A percentile compares a stretch with the other conserved stretches of the same genome.
These are phyloP conservation scores for Cryptosporidium meleagridis DNA, from an alignment of 169 alveolate species.

Conservation along the genomic window DNA sequence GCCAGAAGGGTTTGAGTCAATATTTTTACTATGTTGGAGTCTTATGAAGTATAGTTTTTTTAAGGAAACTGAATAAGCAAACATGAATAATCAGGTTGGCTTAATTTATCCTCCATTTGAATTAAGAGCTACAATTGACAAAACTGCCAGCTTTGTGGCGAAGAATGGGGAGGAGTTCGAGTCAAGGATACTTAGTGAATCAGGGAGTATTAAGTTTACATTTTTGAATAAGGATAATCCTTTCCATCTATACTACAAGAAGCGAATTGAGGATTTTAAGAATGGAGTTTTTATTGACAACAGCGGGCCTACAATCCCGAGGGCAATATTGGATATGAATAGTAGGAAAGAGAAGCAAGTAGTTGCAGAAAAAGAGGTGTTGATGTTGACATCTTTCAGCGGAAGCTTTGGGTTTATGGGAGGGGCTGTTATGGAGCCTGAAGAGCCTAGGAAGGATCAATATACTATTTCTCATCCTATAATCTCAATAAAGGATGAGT, in stretches of 20 bases:
- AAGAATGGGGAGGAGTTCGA: slow-evolving; percentile 91
- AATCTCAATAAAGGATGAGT: slow-evolving; percentile 86
- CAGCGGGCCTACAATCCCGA: slow-evolving; percentile 78
- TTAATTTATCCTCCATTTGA: slow-evolving; percentile 90
- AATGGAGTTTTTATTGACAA: slow-evolving; percentile 80
- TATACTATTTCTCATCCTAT: slow-evolving; percentile 82
- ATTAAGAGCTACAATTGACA: slow-evolving; percentile 87
- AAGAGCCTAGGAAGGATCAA: slow-evolving; percentile 77
- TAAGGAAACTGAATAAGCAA: too few species aligned
- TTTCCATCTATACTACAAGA: slow-evolving; percentile 85
- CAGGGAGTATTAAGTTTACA: slow-evolving; percentile 80
- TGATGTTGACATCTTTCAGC: slow-evolving; percentile 52
- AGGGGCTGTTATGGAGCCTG: slow-evolving; percentile 76
- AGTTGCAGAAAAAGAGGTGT: slow-evolving; percentile 64
- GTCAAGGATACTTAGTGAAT: slow-evolving; percentile 84
- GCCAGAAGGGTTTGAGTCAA: not conserved
- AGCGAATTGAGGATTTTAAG: slow-evolving; percentile 83
- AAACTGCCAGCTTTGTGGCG: slow-evolving; percentile 92
- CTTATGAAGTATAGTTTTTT: too few species aligned
- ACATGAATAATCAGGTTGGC: slow-evolving; percentile 24
- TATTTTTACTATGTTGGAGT: not conserved
- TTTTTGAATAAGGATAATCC: slow-evolving; percentile 87
- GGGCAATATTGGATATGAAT: slow-evolving; percentile 80
- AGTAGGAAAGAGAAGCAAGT: slow-evolving; percentile 77
- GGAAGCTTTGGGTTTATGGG: slow-evolving; percentile 76